Conservation (phyloP, 805 yeast genomes). For the Myxozyma udenii region DNA sequence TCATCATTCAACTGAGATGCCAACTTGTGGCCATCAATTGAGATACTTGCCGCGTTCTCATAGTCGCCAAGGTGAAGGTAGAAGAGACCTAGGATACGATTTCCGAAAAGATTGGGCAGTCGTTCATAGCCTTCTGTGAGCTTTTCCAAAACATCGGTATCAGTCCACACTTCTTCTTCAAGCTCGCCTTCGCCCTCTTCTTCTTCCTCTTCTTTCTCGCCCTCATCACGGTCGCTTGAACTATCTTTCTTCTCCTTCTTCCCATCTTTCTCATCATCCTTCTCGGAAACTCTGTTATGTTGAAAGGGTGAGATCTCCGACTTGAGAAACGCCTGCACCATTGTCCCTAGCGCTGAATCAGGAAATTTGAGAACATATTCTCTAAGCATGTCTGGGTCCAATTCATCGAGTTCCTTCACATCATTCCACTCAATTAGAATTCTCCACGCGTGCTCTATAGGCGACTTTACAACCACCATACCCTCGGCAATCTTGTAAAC, state of each 20-base stretch:
- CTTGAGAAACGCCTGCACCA: constrained; percentile 58
- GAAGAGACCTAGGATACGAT: constrained; percentile 61
- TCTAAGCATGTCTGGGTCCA: constrained; percentile 49
- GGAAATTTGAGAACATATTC: constrained; percentile 57
- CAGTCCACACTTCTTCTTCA: constrained; percentile 14
- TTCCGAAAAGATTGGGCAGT: constrained; percentile 49
- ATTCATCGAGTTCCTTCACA: constrained; percentile 46
- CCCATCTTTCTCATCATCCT: constrained; percentile 36
- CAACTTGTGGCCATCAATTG: constrained; percentile 59
- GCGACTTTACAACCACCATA: constrained; percentile 62
- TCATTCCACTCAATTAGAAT: constrained; percentile 73
- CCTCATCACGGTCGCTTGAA: too few species aligned
- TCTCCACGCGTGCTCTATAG: constrained; percentile 66
- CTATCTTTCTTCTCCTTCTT: constrained; percentile 15
- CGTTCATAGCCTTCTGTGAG: constrained; percentile 46
- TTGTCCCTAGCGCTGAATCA: constrained; percentile 57
- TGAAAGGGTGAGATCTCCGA: constrained; percentile 68
- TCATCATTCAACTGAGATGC: constrained; percentile 1
- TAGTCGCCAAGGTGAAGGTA: constrained; percentile 62
- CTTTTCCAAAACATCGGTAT: constrained; percentile 8
- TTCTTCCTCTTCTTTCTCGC: not conserved
- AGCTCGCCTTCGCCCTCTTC: constrained; percentile 1
- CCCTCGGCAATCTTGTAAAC: constrained; percentile 62
- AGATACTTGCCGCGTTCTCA: constrained; percentile 56
- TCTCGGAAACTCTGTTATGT: not conserved